A percentile compares a stretch with the other conserved stretches of the same genome.
Conservation (phyloP, 2,329 filamentous ascomycete species). For the Aspergillus thermomutatus region DNA sequence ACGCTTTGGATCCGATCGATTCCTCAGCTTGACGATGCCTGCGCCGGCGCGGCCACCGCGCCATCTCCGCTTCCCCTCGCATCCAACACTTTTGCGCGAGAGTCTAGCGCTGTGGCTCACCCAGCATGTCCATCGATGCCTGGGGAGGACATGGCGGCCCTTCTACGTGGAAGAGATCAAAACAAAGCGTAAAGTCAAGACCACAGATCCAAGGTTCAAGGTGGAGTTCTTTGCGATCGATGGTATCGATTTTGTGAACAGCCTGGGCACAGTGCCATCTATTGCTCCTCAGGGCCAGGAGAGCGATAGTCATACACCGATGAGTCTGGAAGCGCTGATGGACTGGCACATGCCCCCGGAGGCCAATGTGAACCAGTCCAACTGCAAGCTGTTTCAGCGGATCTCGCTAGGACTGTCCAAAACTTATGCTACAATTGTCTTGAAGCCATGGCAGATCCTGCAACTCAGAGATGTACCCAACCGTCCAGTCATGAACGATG, state of each 20-base stretch:
- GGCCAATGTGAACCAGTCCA: conserved; percentile 35
- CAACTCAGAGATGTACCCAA: conserved; percentile 26
- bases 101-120: conserved; percentile 40
- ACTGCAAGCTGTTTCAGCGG: conserved; percentile 46
- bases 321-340: conserved; percentile 38
- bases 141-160: conserved; percentile 44
- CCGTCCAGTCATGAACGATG: conserved; percentile 46
- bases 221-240: conserved; percentile 45
- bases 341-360: conserved; percentile 44
- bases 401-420: conserved; percentile 44
- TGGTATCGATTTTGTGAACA: conserved; percentile 37
- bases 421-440: conserved; percentile 37
- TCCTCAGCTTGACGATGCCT: conserved; percentile 40
- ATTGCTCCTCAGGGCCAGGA: conserved; percentile 22
- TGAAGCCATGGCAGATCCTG: conserved; percentile 38
- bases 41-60: conserved; percentile 25
- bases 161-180: conserved; percentile 44
- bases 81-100: conserved; percentile 29
- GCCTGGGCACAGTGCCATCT: conserved; percentile 1
- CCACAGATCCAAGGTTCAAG: conserved; percentile 23
- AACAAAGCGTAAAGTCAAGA: conserved; percentile 25
- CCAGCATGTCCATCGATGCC: conserved; percentile 34
- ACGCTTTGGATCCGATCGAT: conserved; percentile 46
- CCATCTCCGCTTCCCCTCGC: conserved; percentile 19
- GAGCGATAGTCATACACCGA: conserved; percentile 31